Base-by-base conservation (phyloP, 2,329 filamentous ascomycete species). In the Hypoxylon sp. region DNA sequence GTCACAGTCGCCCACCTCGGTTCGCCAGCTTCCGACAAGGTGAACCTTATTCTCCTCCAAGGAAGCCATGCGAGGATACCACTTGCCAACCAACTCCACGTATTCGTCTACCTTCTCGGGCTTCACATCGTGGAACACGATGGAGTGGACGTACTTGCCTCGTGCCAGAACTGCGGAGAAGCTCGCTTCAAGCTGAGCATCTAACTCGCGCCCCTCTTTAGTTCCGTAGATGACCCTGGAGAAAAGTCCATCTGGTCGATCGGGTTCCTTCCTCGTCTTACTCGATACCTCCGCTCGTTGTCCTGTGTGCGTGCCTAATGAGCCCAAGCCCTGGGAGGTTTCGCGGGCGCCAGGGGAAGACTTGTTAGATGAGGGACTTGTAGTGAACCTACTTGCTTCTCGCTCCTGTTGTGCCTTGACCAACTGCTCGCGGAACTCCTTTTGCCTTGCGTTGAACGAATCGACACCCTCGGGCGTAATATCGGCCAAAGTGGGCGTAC, bases 71-170 rank as follows among this genome's bases (percentile, higher is more conserved):
- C 88, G 89, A 7, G 96, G 95, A 77, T 99, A 99, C 91, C 93
- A 98, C 37, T 87, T 85, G 65, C 96, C 93, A 12, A 98, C 93
- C 52, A 98, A 85, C 63, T 95, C 86, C 54, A 95, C 90, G 77
- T 99, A 99, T 76, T 98, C 95, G 69, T 97, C 94, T 48, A 97
- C 92, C 81, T 93, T 96, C 74, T 97, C 94, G 66, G 94, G 94
- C 82, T 96, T 94, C 71, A 99, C 96, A 67, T 96, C 88, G 83
- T 99, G 96, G 77, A 97, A 93, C 63, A 97, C 94, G 78, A 99
- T 97, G 48, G 94, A 96, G 81, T 99, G 96, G 58, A 99, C 94
- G 76, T 99, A 99, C 83, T 99, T 99, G 76, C 96, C 96, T 70
- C 96, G 88, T 23, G 96, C 96, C 47, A 99, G 84, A 46, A 98